Evolutionary conservation across 371 early-diverging fungal genomes (phyloP).

Genomic region (Basidiobolus meristosporus): DNA sequence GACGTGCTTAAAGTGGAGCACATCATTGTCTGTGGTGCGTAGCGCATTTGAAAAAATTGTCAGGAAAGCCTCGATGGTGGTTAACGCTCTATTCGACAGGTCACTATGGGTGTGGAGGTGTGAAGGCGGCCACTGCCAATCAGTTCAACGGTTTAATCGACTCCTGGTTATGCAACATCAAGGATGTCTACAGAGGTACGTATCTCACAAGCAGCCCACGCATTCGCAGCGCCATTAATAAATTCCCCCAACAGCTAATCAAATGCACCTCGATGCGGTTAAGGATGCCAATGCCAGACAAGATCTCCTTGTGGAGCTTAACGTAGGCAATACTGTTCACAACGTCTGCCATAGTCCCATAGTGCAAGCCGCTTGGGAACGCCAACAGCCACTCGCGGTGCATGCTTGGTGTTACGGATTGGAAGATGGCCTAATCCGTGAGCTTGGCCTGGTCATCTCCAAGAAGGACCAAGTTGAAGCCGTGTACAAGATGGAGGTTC

Average conservation of each 20-base stretch:
- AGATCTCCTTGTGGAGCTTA: slow-evolving; percentile 43
- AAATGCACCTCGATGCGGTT: slow-evolving; percentile 20
- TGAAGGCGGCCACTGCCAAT: slow-evolving; percentile 35
- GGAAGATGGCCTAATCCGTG: too few relatives aligned
- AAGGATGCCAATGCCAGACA: slow-evolving; percentile 16
- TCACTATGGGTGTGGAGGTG: slow-evolving; percentile 82
- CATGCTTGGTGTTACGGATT: slow-evolving; percentile 78
- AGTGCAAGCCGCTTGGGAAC: slow-evolving; percentile 67
- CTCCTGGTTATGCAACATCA: slow-evolving; percentile 65
- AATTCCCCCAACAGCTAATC: too few relatives aligned
- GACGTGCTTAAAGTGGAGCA: slow-evolving; percentile 79
- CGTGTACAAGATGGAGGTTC: too few relatives aligned
- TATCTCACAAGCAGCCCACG: too few relatives aligned
- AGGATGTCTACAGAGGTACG: slow-evolving; percentile 57
- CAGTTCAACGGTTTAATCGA: slow-evolving; percentile 59
- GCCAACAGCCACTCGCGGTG: slow-evolving; percentile 51
- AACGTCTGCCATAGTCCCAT: slow-evolving; percentile 56
- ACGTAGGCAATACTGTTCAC: slow-evolving; percentile 49
- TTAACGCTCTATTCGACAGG: too few relatives aligned
- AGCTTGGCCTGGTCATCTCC: too few relatives aligned
- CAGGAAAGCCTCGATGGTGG: neutral
- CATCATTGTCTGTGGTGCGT: slow-evolving; percentile 78
- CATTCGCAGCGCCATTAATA: too few relatives aligned
- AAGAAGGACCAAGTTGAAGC: too few relatives aligned
- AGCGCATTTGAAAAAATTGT: neutral